Evolutionary conservation across 78 protist species (phyloP).

Genomic region (Bigelowiella natans): DNA sequence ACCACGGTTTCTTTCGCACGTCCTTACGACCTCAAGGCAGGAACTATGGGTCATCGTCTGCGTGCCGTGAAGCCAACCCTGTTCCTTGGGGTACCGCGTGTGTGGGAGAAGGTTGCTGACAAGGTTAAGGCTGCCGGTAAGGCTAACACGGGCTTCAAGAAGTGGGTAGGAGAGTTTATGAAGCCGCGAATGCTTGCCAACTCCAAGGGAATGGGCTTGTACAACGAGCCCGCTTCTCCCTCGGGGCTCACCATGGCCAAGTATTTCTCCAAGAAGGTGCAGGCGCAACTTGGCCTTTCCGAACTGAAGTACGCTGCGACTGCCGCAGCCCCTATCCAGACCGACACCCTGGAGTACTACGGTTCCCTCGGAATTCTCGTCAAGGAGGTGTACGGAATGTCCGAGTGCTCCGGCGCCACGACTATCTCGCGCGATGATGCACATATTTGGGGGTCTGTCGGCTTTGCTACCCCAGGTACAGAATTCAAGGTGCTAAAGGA

Average conservation of each 20-base stretch:
- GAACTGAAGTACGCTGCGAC: constrained; percentile 30
- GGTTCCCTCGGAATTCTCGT: constrained; percentile 43
- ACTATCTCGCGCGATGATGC: not conserved
- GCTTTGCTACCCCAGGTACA: not conserved
- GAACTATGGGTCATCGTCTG: constrained; percentile 32
- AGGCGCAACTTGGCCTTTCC: constrained; percentile 45
- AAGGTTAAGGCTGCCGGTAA: constrained; percentile 12
- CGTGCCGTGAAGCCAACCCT: constrained; percentile 56
- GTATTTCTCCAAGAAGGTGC: too few species aligned
- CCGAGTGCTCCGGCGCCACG: constrained; percentile 38
- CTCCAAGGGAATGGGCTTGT: not conserved
- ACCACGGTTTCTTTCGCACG: constrained; percentile 47
- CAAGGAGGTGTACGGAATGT: constrained; percentile 55
- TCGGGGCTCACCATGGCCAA: too few species aligned
- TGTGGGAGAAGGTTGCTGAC: constrained; percentile 73
- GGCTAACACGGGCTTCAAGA: constrained; percentile 17
- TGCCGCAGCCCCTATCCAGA: constrained; percentile 68
- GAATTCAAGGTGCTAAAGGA: not conserved
- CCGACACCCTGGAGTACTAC: constrained; percentile 33
- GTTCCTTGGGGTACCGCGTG: constrained; percentile 69
- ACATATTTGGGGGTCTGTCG: not conserved
- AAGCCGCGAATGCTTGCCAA: too few species aligned
- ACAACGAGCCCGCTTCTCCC: too few species aligned
- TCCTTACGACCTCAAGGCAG: constrained; percentile 36
- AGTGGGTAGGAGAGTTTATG: not conserved